Evolutionary conservation across 495 filamentous ascomycete species (phyloP).

Genomic region (Penicillium coprophilum): DNA sequence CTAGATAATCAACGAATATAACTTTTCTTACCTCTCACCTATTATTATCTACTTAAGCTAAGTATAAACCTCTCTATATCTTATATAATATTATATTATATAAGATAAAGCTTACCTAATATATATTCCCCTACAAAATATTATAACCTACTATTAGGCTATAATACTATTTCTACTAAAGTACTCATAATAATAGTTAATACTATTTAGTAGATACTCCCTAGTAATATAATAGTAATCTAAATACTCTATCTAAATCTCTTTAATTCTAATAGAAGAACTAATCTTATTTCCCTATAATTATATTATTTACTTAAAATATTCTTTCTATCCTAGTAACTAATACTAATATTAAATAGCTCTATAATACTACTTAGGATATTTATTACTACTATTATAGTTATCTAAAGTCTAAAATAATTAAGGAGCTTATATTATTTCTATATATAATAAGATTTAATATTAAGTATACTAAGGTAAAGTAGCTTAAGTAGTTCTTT

Average conservation of each 20-base stretch:
- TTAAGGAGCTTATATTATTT: slow-evolving; percentile 3
- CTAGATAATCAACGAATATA: no score
- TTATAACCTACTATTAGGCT: no score
- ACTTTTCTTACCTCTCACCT: no score
- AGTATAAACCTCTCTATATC: no score
- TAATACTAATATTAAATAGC: neutral
- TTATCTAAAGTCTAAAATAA: neutral
- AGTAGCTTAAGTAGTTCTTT: slow-evolving; percentile 1
- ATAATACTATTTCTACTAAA: no score
- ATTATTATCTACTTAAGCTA: no score
- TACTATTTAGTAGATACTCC: no score
- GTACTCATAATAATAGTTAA: no score
- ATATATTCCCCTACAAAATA: no score
- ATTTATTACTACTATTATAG: neutral
- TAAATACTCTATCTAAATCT: neutral
- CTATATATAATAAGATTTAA: slow-evolving; percentile 5
- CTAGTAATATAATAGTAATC: no score
- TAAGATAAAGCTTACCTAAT: no score
- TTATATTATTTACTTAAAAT: neutral
- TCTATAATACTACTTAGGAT: slow-evolving; percentile 5
- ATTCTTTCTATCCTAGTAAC: slow-evolving; percentile 3
- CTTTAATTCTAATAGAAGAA: slow-evolving; percentile 2
- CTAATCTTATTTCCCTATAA: neutral
- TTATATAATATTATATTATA: no score
- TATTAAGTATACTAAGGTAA: neutral